Conservation (phyloP, 208 protist species). For the Trypanosoma caninum region DNA sequence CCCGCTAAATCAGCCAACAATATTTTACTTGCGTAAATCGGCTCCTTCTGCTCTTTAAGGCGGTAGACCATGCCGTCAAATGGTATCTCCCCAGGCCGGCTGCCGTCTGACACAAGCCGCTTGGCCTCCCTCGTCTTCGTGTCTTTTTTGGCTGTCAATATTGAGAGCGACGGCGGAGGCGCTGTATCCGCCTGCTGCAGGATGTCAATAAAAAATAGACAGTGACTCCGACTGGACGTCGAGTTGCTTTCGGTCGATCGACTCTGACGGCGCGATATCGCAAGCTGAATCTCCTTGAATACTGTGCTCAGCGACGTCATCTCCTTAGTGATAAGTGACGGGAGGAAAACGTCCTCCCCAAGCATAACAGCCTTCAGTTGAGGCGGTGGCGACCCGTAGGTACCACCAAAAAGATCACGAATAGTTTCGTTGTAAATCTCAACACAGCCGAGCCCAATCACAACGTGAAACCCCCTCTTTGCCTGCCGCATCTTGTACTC, state of each 20-base stretch:
- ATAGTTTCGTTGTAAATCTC: slow-evolving; percentile 57
- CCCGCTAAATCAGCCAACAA: slow-evolving; percentile 74
- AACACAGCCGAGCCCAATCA: slow-evolving; percentile 35
- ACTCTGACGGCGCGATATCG: slow-evolving; percentile 30
- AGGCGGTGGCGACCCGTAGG: slow-evolving; percentile 48
- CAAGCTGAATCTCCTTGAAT: slow-evolving; percentile 41
- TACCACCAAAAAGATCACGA: slow-evolving; percentile 46
- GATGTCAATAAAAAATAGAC: slow-evolving; percentile 56
- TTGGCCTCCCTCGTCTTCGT: slow-evolving; percentile 12
- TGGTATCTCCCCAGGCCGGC: slow-evolving; percentile 47
- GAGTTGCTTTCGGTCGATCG: slow-evolving; percentile 48
- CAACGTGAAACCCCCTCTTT: slow-evolving; percentile 29
- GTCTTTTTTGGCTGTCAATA: slow-evolving; percentile 40
- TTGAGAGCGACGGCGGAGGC: slow-evolving; percentile 48
- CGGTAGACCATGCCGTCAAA: slow-evolving; percentile 70
- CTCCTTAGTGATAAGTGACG: slow-evolving; percentile 30
- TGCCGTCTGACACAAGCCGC: slow-evolving; percentile 1
- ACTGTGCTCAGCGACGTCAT: slow-evolving; percentile 31
- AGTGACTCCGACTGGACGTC: slow-evolving; percentile 52
- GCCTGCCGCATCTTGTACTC: slow-evolving; percentile 32
- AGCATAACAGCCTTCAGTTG: slow-evolving; percentile 71
- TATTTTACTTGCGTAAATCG: slow-evolving; percentile 80
- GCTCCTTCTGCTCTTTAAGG: slow-evolving; percentile 69
- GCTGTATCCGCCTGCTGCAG: slow-evolving; percentile 74
- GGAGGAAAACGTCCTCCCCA: slow-evolving; percentile 33